Evolutionary conservation across 106 monocot genomes (phyloP).

Genomic region (Apostasia ramifera): DNA sequence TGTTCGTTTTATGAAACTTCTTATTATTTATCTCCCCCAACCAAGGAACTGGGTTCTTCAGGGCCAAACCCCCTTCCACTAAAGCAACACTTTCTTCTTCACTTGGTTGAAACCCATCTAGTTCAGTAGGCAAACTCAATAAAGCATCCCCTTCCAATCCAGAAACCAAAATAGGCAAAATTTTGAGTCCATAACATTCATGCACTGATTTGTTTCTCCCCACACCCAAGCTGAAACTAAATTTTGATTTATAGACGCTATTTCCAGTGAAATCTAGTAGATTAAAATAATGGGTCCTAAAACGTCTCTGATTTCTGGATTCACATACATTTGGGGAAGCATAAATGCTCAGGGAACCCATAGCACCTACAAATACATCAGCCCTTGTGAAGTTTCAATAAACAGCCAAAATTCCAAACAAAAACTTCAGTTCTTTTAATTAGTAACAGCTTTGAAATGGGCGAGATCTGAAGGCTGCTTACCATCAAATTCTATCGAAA

Average conservation of each 20-base stretch:
- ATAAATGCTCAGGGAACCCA: conserved; percentile 51
- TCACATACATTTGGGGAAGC: conserved; percentile 29
- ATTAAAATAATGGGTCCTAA: conserved; percentile 1
- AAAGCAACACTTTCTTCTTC: conserved; percentile 1
- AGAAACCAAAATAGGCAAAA: conserved; percentile 3
- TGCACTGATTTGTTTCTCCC: conserved; percentile 2
- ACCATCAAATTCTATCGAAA: too few species aligned
- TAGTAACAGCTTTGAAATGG: too few species aligned
- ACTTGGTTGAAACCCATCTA: conserved; percentile 10
- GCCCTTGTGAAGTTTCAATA: background rate
- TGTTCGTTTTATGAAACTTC: conserved; percentile 3
- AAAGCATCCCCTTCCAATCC: conserved; percentile 7
- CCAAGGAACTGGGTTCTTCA: conserved; percentile 7
- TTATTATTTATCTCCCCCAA: conserved; percentile 2
- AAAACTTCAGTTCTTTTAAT: too few species aligned
- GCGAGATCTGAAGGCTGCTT: too few species aligned
- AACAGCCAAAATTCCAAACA: too few species aligned
- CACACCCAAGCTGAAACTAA: background rate
- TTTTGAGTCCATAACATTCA: too few species aligned
- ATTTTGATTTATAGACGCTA: conserved; percentile 6
- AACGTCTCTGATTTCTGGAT: conserved; percentile 20
- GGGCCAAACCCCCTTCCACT: background rate
- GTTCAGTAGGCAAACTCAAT: background rate
- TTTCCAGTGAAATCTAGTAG: conserved; percentile 19
- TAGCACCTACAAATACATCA: conserved; percentile 14